A percentile compares a stretch with the other conserved stretches of the same genome.
These are phyloP conservation scores for Silene conica DNA, from an alignment of 148 eudicot genomes.

Conservation along the genomic window DNA sequence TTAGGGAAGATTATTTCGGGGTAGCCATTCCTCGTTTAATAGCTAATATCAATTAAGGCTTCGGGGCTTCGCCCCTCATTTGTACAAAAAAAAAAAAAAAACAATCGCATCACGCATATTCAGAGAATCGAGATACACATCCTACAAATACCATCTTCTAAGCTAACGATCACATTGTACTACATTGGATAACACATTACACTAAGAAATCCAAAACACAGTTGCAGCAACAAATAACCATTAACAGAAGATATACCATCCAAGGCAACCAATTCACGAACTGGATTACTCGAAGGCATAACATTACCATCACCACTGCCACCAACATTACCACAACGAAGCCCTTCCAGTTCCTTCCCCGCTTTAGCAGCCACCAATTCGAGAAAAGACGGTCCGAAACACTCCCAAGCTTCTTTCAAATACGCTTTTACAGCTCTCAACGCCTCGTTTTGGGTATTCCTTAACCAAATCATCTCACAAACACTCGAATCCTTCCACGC, in stretches of 20 bases:
- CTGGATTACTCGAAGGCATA: not conserved
- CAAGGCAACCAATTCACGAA: conserved; percentile 9
- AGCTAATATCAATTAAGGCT: too few species aligned
- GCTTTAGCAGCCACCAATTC: conserved; percentile 34
- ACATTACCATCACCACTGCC: conserved; percentile 9
- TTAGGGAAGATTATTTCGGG: too few species aligned
- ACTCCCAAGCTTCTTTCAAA: conserved; percentile 47
- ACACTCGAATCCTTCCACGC: conserved; percentile 42
- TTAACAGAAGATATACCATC: conserved; percentile 21
- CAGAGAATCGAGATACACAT: too few species aligned
- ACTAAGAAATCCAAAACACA: not conserved
- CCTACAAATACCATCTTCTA: not conserved
- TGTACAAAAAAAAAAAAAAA: too few species aligned
- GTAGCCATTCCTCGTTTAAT: too few species aligned
- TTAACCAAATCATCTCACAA: conserved; percentile 31
- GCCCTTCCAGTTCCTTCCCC: conserved; percentile 17
- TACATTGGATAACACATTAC: not conserved
- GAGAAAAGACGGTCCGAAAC: conserved; percentile 59
- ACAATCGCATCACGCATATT: not conserved
- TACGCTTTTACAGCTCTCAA: conserved; percentile 38
- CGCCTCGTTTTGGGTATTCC: conserved; percentile 40
- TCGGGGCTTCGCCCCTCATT: too few species aligned
- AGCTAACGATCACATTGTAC: not conserved
- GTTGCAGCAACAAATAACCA: not conserved
- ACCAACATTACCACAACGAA: conserved; percentile 4